These are phyloP conservation scores for Letharia columbiana DNA, from an alignment of 495 filamentous ascomycete genomes.

Conservation along the genomic window DNA sequence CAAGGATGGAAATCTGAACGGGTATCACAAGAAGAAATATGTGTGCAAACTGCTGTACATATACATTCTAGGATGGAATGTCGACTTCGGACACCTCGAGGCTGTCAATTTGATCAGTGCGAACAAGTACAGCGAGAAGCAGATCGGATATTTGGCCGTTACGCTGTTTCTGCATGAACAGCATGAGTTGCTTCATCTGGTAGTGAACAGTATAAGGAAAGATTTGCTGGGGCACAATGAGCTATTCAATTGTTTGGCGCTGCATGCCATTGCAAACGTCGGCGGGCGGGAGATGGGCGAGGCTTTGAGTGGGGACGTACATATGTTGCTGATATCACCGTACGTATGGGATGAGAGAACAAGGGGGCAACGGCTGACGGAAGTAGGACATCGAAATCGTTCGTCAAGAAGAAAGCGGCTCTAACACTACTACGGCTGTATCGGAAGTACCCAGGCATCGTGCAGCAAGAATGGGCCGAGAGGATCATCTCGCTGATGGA, in stretches of 20 bases:
- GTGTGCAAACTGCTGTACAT: conserved; percentile 99
- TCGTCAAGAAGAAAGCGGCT: conserved; percentile 99
- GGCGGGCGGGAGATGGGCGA: conserved; percentile 96
- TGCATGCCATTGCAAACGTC: conserved; percentile 98
- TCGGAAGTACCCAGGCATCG: conserved; percentile 85
- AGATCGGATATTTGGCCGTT: conserved; percentile 97
- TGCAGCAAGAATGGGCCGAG: conserved; percentile 95
- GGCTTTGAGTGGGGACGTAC: conserved; percentile 85
- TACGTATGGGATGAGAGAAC: conserved; percentile 39
- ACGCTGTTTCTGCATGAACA: conserved; percentile 96
- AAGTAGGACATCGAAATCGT: conserved; percentile 81
- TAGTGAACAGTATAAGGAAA: conserved; percentile 97
- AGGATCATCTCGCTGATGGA: conserved; percentile 98
- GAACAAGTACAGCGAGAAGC: conserved; percentile 97
- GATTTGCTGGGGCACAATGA: conserved; percentile 92
- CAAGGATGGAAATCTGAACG: conserved; percentile 76
- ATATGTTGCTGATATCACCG: conserved; percentile 92
- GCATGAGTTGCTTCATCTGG: conserved; percentile 90
- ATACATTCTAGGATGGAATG: conserved; percentile 98
- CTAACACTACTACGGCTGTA: conserved; percentile 92
- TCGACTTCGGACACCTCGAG: conserved; percentile 97
- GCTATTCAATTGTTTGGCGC: conserved; percentile 91
- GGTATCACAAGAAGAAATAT: conserved; percentile 99
- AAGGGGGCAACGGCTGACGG: conserved; percentile 21
- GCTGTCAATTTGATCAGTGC: conserved; percentile 96